Evolutionary conservation across 2,329 filamentous ascomycete species (phyloP), one percentile per base, ranked within the genome.

Genomic region (Thielaviopsis punctulata): DNA sequence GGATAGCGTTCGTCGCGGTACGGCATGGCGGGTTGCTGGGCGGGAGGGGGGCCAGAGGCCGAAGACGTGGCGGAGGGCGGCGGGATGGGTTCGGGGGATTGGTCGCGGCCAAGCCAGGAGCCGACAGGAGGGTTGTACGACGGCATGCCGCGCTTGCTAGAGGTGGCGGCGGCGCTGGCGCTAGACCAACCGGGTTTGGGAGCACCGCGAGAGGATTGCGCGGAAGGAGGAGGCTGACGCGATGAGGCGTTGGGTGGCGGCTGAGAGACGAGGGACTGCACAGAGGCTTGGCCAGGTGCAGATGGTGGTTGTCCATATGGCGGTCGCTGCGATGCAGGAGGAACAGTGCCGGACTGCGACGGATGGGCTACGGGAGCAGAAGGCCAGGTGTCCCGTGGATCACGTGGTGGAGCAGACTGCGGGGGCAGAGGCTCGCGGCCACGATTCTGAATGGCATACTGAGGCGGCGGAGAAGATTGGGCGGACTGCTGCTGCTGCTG

Each of bases 401-500:
- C 49, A 19, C 45, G 49, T 3, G 52, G 33, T 19, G 48, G 48
- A 19, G 45, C 36, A 22, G 45, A 7, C 23, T 48, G 49, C 15
- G 45, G 30, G 7, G 19, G 30, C 15, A 48, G 49, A n/a, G 30
- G 33, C 22, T 51, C 51, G 22, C 48, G 51, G 23, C 45, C 19
- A 33, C 46, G 46, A 12, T 44, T 13, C 19, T 52, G 51, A 18
- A 51, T 54, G 13, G 52, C 48, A 27, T 52, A 54, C 44, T 48
- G 41, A 6, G 48, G 22, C 13, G 54, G 45, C 43, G 54, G 52
- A 19, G 50, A 47, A 55, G 46, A 51, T 54, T 57, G 47, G 43
- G 55, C 45, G 57, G 55, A 18, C 45, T 58, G 43, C 56, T 54
- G 19, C 47, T n/a, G 58, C 18, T 53, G 56, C 23, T 23, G 43